These are phyloP conservation scores for Creolimax fragrantissima DNA, from an alignment of 78 protist species.

Conservation along the genomic window DNA sequence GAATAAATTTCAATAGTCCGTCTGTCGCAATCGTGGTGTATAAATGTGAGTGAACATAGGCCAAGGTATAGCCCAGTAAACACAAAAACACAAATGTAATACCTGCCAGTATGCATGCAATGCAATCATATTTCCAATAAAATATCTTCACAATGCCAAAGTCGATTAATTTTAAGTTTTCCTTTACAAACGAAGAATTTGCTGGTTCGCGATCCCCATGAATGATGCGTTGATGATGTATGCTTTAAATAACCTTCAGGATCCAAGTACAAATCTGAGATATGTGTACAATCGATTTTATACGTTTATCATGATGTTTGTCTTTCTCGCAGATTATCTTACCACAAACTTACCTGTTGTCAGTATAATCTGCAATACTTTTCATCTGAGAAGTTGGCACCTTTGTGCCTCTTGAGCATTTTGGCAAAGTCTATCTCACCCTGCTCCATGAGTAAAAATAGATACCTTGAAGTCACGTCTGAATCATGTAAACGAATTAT, in stretches of 20 bases:
- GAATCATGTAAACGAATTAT: no score
- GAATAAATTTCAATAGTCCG: no score
- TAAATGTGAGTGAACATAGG: not conserved
- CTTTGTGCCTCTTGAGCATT: slow-evolving; percentile 1
- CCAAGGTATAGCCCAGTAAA: not conserved
- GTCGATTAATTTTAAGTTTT: slow-evolving; percentile 86
- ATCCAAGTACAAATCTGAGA: slow-evolving; percentile 20
- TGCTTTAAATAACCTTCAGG: slow-evolving; percentile 63
- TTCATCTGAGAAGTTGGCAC: not conserved
- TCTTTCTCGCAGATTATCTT: not conserved
- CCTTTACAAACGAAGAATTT: slow-evolving; percentile 81
- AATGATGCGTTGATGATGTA: slow-evolving; percentile 79
- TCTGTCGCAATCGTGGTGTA: not conserved
- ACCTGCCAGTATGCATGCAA: not conserved
- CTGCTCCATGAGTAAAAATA: slow-evolving; percentile 69
- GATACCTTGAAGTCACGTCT: not conserved
- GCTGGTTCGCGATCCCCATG: slow-evolving; percentile 93
- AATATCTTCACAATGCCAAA: slow-evolving; percentile 89
- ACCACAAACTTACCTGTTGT: slow-evolving; percentile 39
- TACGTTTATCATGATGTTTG: not conserved
- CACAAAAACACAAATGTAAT: not conserved
- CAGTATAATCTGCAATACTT: slow-evolving; percentile 63
- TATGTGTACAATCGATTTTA: not conserved
- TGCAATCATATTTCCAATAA: not conserved
- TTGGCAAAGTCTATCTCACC: slow-evolving; percentile 75